Conservation (phyloP, 163 green algal genomes). For the Botryococcus braunii region DNA sequence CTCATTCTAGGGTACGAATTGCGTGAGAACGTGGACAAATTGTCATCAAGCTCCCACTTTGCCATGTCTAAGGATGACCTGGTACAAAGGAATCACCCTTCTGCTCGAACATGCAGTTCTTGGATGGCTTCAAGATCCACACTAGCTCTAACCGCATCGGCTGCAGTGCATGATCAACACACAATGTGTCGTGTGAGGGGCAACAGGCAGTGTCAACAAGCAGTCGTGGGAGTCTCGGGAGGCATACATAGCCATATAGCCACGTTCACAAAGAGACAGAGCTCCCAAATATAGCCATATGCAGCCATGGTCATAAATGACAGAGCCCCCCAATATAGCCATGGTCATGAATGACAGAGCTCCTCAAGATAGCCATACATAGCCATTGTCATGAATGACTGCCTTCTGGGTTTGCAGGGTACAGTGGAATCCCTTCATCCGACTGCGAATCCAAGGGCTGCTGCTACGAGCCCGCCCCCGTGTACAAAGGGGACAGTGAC, state of each 20-base stretch:
- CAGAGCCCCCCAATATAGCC: background rate
- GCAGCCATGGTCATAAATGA: background rate
- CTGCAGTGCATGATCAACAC: too few species aligned
- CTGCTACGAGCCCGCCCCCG: conserved; percentile 6
- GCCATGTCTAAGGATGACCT: too few species aligned
- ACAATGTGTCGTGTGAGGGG: too few species aligned
- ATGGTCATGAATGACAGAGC: background rate
- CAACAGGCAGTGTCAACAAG: too few species aligned
- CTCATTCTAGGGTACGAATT: background rate
- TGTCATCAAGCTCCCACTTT: background rate
- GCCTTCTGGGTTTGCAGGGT: background rate
- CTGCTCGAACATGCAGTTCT: too few species aligned
- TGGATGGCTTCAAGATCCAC: too few species aligned
- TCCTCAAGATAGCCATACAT: background rate
- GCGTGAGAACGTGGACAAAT: background rate
- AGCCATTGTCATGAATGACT: background rate
- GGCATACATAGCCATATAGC: background rate
- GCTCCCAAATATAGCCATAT: background rate
- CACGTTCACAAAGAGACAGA: background rate
- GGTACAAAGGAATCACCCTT: too few species aligned
- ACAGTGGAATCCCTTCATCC: background rate
- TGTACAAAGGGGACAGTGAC: background rate
- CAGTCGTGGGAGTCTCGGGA: too few species aligned
- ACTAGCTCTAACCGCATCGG: too few species aligned
- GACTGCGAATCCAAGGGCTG: background rate